A percentile compares a stretch with the other conserved stretches of the same genome.
Evolutionary conservation across 2,329 filamentous ascomycete species (phyloP).

Genomic region (Sphaceloma murrayae): DNA sequence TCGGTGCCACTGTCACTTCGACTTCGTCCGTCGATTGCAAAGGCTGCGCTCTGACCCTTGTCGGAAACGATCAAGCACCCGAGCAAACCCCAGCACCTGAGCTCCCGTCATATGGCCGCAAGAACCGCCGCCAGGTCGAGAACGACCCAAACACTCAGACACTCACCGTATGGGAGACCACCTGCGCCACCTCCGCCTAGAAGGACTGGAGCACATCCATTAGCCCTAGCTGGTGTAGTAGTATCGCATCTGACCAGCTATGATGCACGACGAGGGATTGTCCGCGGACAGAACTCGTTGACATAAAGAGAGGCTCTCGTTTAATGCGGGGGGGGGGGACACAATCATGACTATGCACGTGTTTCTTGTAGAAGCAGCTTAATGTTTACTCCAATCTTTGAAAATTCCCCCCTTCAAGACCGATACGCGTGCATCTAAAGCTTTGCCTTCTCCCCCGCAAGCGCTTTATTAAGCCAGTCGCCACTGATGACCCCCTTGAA

Average conservation of each 20-base stretch:
- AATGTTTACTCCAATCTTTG: background rate
- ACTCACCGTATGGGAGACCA: constrained; percentile 3
- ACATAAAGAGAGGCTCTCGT: no score
- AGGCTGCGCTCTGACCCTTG: constrained; percentile 7
- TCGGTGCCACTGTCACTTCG: background rate
- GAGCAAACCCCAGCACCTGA: background rate
- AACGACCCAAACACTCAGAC: constrained; percentile 3
- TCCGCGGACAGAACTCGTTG: no score
- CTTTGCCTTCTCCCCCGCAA: constrained; percentile 16
- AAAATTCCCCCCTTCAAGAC: background rate
- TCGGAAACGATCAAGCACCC: constrained; percentile 5
- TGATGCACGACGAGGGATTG: no score
- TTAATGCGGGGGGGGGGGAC: no score
- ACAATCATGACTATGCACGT: no score
- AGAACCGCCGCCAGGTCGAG: background rate
- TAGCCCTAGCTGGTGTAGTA: background rate
- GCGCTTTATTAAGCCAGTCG: constrained; percentile 19
- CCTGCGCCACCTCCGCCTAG: background rate
- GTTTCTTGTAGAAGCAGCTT: background rate
- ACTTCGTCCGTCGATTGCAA: constrained; percentile 8
- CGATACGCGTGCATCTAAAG: constrained; percentile 5
- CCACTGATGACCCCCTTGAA: constrained; percentile 21
- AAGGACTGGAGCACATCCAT: no score
- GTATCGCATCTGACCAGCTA: background rate
- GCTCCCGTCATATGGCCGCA: background rate